These are phyloP conservation scores for Saccharomycopsis babjevae DNA, from an alignment of 805 yeast genomes.

Conservation along the genomic window DNA sequence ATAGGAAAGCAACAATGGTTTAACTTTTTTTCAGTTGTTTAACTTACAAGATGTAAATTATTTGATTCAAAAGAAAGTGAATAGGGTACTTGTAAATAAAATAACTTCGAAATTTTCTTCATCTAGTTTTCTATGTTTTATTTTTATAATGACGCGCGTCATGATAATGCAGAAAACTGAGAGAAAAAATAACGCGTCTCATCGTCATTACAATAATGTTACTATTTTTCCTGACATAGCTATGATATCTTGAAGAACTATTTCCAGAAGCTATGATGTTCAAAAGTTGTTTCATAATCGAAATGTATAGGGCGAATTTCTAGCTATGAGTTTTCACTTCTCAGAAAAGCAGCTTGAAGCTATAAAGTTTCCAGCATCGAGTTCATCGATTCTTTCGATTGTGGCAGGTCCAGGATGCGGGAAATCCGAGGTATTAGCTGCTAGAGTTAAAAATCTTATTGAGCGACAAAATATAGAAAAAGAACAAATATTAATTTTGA, in stretches of 20 bases:
- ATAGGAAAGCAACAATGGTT: too few species aligned
- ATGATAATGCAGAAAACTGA: background rate
- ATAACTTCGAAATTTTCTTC: background rate
- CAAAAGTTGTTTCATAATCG: too few species aligned
- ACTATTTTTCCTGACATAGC: too few species aligned
- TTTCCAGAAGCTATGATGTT: too few species aligned
- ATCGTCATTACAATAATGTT: too few species aligned
- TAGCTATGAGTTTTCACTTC: background rate
- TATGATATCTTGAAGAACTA: too few species aligned
- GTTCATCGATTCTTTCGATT: background rate
- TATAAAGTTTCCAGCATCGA: background rate
- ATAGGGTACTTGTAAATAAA: too few species aligned
- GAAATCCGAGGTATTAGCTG: slow-evolving; percentile 9
- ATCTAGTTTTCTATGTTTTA: background rate
- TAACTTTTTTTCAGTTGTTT: too few species aligned
- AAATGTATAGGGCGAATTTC: too few species aligned
- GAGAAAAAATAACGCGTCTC: background rate
- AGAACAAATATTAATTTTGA: background rate
- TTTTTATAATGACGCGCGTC: background rate
- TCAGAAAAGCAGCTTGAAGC: slow-evolving; percentile 1
- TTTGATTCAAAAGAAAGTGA: too few species aligned
- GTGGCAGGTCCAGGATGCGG: slow-evolving; percentile 19
- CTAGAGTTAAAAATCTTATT: background rate
- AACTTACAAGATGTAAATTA: too few species aligned
- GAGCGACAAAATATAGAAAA: background rate